phyloP scores from a whole-genome alignment of 306 rosid genomes.

The Lathyrus tuberosus region DNA sequence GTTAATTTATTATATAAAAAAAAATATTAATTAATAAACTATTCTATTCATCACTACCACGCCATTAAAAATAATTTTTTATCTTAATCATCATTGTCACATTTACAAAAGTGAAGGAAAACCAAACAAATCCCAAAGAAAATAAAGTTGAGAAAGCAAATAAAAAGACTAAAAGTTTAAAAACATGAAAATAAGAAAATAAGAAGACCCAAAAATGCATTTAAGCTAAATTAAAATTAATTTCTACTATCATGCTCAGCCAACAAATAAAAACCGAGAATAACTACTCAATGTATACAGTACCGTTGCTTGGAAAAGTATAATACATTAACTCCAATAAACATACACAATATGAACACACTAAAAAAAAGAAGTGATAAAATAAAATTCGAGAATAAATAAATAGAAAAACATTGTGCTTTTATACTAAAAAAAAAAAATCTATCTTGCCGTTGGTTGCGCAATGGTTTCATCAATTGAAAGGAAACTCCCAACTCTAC shows the following conservation, averaged over 20 bases:
- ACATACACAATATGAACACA: constrained; percentile 31
- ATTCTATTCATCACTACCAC: no score
- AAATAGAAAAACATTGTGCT: constrained; percentile 3
- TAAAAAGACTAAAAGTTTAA: no score
- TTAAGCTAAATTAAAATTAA: no score
- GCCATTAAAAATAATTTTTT: no score
- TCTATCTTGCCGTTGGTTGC: constrained; percentile 78
- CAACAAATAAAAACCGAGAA: constrained; percentile 1
- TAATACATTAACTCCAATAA: background rate
- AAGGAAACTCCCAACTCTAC: constrained; percentile 64
- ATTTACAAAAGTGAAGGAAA: no score
- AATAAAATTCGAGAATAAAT: background rate
- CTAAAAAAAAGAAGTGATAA: background rate
- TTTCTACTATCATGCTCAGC: background rate
- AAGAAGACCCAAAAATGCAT: no score
- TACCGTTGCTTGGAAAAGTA: background rate
- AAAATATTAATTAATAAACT: no score
- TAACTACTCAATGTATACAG: constrained; percentile 18
- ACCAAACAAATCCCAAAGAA: no score
- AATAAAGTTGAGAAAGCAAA: no score
- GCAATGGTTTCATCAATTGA: constrained; percentile 77
- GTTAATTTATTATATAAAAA: no score
- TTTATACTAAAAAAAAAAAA: background rate
- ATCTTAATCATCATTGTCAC: no score
- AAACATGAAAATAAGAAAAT: no score